Percentiles rank a stretch among this genome's conserved stretches.
These are phyloP conservation scores for Chenopodium album DNA, from an alignment of 148 eudicot species.

Conservation along the genomic window DNA sequence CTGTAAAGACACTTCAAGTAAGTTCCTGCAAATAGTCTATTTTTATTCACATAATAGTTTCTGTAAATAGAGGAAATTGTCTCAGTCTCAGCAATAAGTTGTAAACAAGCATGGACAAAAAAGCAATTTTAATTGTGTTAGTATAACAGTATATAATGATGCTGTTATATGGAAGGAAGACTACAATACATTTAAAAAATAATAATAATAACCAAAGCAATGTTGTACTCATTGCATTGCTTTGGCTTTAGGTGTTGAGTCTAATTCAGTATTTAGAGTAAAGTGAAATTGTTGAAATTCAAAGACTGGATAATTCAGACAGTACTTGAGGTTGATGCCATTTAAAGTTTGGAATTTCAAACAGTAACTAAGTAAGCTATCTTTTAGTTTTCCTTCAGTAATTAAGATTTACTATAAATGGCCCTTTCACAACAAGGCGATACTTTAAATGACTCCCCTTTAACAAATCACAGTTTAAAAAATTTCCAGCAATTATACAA, in stretches of 20 bases:
- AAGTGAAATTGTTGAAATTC: background rate
- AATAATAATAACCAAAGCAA: background rate
- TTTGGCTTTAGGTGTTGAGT: background rate
- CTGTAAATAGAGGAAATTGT: too few species aligned
- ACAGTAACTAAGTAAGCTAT: background rate
- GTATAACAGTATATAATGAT: background rate
- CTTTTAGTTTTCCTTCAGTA: background rate
- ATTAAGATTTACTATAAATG: background rate
- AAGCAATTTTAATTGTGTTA: background rate
- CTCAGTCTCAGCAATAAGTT: background rate
- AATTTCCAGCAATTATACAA: background rate
- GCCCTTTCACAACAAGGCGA: background rate
- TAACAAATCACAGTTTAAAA: background rate
- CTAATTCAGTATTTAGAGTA: background rate
- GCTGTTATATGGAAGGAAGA: background rate
- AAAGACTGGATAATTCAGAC: background rate
- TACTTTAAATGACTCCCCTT: background rate
- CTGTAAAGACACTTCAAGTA: slow-evolving; percentile 32
- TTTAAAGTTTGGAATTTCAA: background rate
- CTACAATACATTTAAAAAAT: background rate
- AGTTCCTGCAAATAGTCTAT: background rate
- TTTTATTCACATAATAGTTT: too few species aligned
- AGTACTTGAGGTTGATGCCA: background rate
- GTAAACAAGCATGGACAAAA: slow-evolving; percentile 1
- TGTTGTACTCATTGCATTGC: background rate